Conservation (phyloP, 2,329 filamentous ascomycete genomes). For the Diaporthe citri region DNA sequence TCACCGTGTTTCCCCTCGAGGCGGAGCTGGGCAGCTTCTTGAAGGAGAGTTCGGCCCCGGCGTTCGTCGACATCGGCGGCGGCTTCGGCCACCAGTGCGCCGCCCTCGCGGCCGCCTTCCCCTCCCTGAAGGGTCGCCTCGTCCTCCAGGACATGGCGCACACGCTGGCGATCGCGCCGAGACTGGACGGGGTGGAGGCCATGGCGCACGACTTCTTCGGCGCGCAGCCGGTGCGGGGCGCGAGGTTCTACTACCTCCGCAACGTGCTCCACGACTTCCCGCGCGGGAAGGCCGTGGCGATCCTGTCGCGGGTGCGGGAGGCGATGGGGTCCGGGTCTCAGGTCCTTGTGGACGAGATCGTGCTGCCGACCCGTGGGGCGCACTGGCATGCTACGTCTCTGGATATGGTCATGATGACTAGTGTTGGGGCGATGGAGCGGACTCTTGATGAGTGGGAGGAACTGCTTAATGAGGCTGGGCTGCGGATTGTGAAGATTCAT, state of each 20-base stretch:
- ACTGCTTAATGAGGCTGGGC: slow-evolving; percentile 43
- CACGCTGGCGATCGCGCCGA: background rate
- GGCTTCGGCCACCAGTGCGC: slow-evolving; percentile 42
- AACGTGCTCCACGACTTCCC: slow-evolving; percentile 51
- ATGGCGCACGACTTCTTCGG: slow-evolving; percentile 15
- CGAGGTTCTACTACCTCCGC: slow-evolving; percentile 11
- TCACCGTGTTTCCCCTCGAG: slow-evolving; percentile 43
- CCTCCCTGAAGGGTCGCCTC: slow-evolving; percentile 10
- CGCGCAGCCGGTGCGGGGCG: slow-evolving; percentile 2
- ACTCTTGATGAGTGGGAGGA: slow-evolving; percentile 51
- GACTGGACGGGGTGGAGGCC: background rate
- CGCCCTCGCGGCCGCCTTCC: slow-evolving; percentile 3
- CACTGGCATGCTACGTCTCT: slow-evolving; percentile 48
- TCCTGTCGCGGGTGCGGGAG: slow-evolving; percentile 49
- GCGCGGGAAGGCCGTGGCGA: slow-evolving; percentile 48
- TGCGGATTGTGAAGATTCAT: slow-evolving; percentile 37
- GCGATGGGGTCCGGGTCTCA: slow-evolving; percentile 51
- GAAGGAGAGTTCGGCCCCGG: background rate
- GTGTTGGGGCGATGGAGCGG: slow-evolving; percentile 50
- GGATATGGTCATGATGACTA: slow-evolving; percentile 55
- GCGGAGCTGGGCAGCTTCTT: slow-evolving; percentile 25
- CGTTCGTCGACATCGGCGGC: slow-evolving; percentile 31
- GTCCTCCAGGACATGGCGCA: slow-evolving; percentile 31
- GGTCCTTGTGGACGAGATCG: slow-evolving; percentile 58
- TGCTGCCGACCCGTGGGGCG: slow-evolving; percentile 52